These are phyloP conservation scores for Neonectria sp. DNA, from an alignment of 2,329 filamentous ascomycete species.

Conservation along the genomic window DNA sequence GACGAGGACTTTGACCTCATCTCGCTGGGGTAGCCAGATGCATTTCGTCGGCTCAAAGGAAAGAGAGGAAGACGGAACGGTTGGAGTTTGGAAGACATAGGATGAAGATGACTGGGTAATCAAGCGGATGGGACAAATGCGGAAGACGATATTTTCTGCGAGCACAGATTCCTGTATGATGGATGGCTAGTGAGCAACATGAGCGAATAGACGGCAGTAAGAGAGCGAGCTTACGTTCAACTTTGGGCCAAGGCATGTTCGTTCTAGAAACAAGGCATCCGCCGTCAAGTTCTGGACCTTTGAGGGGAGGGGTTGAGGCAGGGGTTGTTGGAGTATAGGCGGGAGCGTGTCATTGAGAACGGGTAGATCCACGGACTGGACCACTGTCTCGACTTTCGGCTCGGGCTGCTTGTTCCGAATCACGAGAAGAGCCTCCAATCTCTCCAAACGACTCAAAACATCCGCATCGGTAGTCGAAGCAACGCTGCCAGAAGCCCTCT, in stretches of 20 bases:
- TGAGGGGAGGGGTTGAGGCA: conserved; percentile 43
- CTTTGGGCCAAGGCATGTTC: conserved; percentile 49
- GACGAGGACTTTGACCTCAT: conserved; percentile 50
- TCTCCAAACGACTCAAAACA: conserved; percentile 45
- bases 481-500: conserved; percentile 12
- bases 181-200: conserved; percentile 9
- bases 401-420: conserved; percentile 36
- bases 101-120: conserved; percentile 50
- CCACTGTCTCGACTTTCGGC: conserved; percentile 19
- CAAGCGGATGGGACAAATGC: conserved; percentile 51
- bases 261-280: conserved; percentile 53
- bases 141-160: conserved; percentile 51
- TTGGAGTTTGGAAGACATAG: conserved; percentile 50
- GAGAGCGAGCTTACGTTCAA: conserved; percentile 45
- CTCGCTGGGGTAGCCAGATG: conserved; percentile 53
- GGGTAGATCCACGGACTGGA: not conserved
- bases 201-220: not conserved
- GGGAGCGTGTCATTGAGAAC: not conserved
- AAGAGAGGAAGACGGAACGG: conserved; percentile 37
- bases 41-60: conserved; percentile 50
- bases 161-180: conserved; percentile 47
- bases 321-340: not conserved
- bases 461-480: conserved; percentile 32
- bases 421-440: conserved; percentile 46
- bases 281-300: conserved; percentile 52